Evolutionary conservation across 768 basidiomycete species (phyloP).

Genomic region (Lactarius pseudohatsudake): DNA sequence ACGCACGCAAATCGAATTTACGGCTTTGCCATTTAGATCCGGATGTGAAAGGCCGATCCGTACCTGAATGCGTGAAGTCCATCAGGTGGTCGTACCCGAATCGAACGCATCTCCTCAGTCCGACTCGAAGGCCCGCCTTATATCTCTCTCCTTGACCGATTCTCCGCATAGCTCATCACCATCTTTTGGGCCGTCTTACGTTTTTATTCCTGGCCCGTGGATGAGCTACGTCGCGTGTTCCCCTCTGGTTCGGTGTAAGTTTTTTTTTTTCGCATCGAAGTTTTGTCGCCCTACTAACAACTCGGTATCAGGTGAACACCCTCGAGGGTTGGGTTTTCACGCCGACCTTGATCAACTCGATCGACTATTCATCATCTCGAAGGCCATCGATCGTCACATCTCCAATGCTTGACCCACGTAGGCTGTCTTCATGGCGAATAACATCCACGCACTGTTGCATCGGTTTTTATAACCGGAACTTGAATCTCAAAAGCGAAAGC

Average conservation of each 20-base stretch:
- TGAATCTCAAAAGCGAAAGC: neutral
- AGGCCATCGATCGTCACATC: neutral
- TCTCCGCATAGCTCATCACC: neutral
- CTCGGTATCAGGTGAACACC: neutral
- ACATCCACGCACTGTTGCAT: neutral
- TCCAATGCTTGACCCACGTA: neutral
- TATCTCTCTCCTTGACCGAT: neutral
- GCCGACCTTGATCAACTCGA: neutral
- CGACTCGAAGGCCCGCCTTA: neutral
- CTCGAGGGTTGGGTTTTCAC: neutral
- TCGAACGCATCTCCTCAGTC: neutral
- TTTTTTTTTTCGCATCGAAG: neutral
- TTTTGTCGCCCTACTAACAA: neutral
- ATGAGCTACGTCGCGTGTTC: neutral
- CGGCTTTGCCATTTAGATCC: neutral
- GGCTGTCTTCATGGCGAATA: neutral
- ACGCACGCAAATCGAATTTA: neutral
- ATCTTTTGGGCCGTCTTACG: neutral
- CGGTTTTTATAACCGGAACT: neutral
- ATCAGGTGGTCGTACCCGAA: neutral
- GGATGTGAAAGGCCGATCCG: neutral
- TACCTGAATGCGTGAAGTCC: neutral
- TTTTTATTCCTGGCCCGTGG: neutral
- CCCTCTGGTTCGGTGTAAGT: neutral
- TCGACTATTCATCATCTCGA: neutral